Evolutionary conservation across 2,329 filamentous ascomycete genomes (phyloP).

Genomic region (Alternaria solani): DNA sequence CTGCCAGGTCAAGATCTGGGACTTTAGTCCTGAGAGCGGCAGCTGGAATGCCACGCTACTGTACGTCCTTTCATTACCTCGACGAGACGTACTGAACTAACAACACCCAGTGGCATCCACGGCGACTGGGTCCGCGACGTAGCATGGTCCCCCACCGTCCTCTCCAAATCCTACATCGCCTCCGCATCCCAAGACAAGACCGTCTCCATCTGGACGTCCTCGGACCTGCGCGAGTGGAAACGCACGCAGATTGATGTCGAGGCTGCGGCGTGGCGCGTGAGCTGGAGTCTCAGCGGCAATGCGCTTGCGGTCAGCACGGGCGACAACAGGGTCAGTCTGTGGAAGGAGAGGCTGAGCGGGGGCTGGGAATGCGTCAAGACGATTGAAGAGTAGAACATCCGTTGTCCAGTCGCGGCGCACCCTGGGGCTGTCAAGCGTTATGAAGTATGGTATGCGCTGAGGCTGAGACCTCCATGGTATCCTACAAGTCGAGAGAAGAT

Average conservation of each 20-base stretch:
- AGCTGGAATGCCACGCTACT: conserved; percentile 65
- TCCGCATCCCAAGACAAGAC: conserved; percentile 96
- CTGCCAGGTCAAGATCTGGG: conserved; percentile 93
- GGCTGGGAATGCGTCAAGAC: conserved; percentile 98
- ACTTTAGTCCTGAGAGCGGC: conserved; percentile 66
- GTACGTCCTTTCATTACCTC: neutral
- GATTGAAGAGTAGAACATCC: conserved; percentile 75
- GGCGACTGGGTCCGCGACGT: conserved; percentile 98
- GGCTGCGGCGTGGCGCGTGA: conserved; percentile 90
- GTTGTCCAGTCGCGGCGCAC: too few relatives aligned
- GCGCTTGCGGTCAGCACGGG: conserved; percentile 91
- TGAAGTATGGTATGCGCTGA: neutral
- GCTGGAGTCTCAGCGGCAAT: conserved; percentile 97
- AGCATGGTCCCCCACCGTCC: conserved; percentile 92
- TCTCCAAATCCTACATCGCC: conserved; percentile 96
- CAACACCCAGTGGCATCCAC: conserved; percentile 73
- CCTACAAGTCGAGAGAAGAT: neutral
- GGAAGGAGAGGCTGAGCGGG: conserved; percentile 97
- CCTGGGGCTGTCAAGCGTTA: neutral
- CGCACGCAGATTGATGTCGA: conserved; percentile 88
- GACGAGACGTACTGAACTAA: neutral
- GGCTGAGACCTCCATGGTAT: neutral
- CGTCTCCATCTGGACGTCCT: conserved; percentile 89
- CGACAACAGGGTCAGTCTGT: conserved; percentile 96
- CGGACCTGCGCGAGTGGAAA: conserved; percentile 72